Conservation (phyloP, 495 filamentous ascomycete genomes). For the Lasiosphaeriaceae sp. region DNA sequence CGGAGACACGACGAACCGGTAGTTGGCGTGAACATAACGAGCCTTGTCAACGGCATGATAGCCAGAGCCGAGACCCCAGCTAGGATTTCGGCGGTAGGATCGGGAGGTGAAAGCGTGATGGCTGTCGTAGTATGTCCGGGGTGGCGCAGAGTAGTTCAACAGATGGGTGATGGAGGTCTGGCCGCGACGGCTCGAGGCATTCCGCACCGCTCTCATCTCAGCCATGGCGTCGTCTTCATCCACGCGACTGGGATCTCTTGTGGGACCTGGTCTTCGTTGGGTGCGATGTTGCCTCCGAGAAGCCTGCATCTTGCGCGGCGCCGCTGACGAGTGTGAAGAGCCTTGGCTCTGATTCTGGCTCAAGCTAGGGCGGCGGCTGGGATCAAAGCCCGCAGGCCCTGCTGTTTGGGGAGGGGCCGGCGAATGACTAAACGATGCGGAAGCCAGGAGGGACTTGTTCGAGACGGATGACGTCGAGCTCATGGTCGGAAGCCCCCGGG, state of each 20-base stretch:
- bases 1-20: constrained; percentile 91
- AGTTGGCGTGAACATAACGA: constrained; percentile 94
- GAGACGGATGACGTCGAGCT: constrained; percentile 40
- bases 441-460: constrained; percentile 42
- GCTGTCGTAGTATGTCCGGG: constrained; percentile 60
- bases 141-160: constrained; percentile 84
- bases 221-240: constrained; percentile 75
- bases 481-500: constrained; percentile 27
- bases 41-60: constrained; percentile 92
- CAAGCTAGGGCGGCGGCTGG: constrained; percentile 55
- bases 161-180: constrained; percentile 96
- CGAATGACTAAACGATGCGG: constrained; percentile 21
- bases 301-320: constrained; percentile 69
- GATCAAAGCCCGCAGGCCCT: constrained; percentile 45
- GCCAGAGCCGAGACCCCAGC: constrained; percentile 85
- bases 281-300: constrained; percentile 69
- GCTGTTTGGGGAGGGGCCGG: constrained; percentile 21
- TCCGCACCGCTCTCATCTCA: constrained; percentile 80
- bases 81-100: constrained; percentile 58
- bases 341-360: constrained; percentile 51
- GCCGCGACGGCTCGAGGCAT: constrained; percentile 78
- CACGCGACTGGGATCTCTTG: constrained; percentile 19
- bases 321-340: constrained; percentile 48
- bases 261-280: constrained; percentile 42
- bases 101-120: constrained; percentile 49